Conservation (phyloP, 2,329 filamentous ascomycete genomes). For the Cladosporium austrohemisphaericum region DNA sequence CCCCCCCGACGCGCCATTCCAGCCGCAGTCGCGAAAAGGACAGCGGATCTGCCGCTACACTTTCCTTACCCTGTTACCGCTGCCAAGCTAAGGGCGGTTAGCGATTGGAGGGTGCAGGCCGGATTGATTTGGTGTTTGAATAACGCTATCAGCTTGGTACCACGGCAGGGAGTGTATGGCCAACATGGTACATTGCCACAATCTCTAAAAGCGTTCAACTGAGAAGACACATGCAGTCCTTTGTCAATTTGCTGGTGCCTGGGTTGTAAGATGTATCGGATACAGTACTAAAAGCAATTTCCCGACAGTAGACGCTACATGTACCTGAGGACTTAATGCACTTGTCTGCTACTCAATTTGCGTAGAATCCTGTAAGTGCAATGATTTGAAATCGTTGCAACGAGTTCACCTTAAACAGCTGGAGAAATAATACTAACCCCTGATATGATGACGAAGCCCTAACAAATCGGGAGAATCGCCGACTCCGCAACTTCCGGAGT, state of each 20-base stretch:
- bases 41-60: neutral
- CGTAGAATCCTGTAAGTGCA: neutral
- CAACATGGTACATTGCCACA: neutral
- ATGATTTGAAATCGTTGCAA: slow-evolving; percentile 1
- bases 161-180: neutral
- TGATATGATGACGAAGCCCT: neutral
- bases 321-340: neutral
- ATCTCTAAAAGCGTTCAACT: neutral
- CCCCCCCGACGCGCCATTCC: no score
- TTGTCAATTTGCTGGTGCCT: slow-evolving; percentile 1
- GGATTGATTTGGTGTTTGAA: neutral
- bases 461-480: neutral
- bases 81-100: neutral
- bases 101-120: neutral
- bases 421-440: neutral
- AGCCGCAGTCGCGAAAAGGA: neutral
- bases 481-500: neutral
- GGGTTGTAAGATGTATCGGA: neutral
- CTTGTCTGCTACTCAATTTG: neutral
- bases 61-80: neutral
- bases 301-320: neutral
- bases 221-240: neutral
- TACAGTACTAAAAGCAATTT: neutral
- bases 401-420: neutral
- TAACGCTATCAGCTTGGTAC: neutral